Conservation (phyloP, 2,329 filamentous ascomycete species). For the Cercospora sp. region DNA sequence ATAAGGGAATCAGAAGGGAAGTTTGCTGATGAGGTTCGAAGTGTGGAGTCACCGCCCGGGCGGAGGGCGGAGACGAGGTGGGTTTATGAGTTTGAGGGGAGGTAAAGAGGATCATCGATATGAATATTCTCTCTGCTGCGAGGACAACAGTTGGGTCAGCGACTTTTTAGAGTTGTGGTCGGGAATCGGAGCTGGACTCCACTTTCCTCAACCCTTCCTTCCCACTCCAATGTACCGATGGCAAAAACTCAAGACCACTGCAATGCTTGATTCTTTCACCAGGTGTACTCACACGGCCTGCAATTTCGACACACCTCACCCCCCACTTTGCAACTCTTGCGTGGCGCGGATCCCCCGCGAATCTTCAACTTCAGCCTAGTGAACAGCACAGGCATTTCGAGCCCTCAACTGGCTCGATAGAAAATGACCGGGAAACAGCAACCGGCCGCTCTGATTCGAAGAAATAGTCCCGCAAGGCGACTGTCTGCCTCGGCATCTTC, state of each 20-base stretch:
- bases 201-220: neutral
- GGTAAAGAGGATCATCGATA: neutral
- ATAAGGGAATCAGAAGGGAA: neutral
- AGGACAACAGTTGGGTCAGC: neutral
- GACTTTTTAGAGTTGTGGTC: neutral
- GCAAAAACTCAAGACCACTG: neutral
- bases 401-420: neutral
- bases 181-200: neutral
- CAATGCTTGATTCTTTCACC: neutral
- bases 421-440: neutral
- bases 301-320: neutral
- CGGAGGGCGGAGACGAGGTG: conserved; percentile 36
- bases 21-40: neutral
- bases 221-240: neutral
- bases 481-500: neutral
- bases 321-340: neutral
- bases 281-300: neutral
- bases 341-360: neutral
- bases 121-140: neutral
- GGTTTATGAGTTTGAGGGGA: conserved; percentile 26
- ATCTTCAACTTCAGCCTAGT: neutral
- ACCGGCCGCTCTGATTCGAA: neutral
- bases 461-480: neutral
- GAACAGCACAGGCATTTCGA: neutral
- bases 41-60: neutral